Evolutionary conservation across 306 rosid genomes (phyloP), one percentile per base, ranked within the genome.

Genomic region (Quercus variabilis): DNA sequence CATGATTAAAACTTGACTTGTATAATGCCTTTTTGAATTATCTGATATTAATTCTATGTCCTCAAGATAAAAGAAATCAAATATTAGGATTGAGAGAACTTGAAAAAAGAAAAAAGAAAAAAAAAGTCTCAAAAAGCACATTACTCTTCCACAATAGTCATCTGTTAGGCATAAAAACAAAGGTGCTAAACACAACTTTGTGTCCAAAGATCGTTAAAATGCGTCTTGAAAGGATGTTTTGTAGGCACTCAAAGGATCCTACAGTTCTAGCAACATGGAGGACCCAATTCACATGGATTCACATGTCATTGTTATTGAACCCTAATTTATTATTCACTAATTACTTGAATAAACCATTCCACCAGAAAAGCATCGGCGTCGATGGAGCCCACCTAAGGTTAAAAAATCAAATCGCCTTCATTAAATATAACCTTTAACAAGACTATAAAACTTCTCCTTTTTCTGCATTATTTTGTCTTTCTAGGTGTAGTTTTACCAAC

Each of bases 271-370:
- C 76, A 79, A 77, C 86, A 81, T 30, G 86, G 91, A 88, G 92
- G 87, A 78, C 92, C 92, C 91, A 59, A 83, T 86, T 89, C 92
- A 85, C 90, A 81, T 84, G 92, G 86, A 73, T 81, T 87, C 92
- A 91, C 91, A 64, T 91, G 91, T 65, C 83, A n/a, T 25, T 83
- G 90, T 77, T 77, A 76, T 70, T 18, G 26, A 82, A 72, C 83
- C 78, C 74, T 76, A 84, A 85, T 83, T 79, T 74, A 52, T 80
- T 82, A 72, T 69, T 81, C 30, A 76, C 70, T 1, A 76, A 73
- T 71, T 69, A 56, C 68, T 80, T 78, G 64, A 58, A 49, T 9
- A 10, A 70, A 72, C 88, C 77, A 86, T 80, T 78, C 83, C 58
- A 74, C 20, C 60, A 31, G 76, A 41, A 82, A 86, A 87, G 88